phyloP scores from a whole-genome alignment of 371 early-diverging fungal genomes.

The Globomyces sp. region DNA sequence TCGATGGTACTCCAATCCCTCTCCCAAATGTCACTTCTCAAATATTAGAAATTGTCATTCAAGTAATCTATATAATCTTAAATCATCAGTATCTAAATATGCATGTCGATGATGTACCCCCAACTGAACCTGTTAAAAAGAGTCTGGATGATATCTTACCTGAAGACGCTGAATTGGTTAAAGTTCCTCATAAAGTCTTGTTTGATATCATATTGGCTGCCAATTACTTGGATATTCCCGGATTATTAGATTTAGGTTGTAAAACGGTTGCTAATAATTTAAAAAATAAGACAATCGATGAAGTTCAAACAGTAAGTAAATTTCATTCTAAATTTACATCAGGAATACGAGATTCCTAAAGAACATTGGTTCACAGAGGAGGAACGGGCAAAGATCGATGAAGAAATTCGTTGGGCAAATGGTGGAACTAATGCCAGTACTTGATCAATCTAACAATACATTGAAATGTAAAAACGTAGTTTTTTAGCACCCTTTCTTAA shows the following conservation, averaged over 20 bases:
- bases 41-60: constrained; percentile 60
- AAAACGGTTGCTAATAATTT: constrained; percentile 45
- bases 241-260: constrained; percentile 57
- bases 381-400: constrained; percentile 44
- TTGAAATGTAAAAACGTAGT: too few relatives aligned
- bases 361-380: constrained; percentile 93
- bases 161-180: constrained; percentile 50
- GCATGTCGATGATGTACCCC: constrained; percentile 63
- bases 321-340: too few relatives aligned
- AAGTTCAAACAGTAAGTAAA: neutral
- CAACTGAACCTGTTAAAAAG: constrained; percentile 37
- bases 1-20: constrained; percentile 55
- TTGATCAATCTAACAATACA: too few relatives aligned
- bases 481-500: too few relatives aligned
- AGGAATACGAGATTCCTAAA: constrained; percentile 46
- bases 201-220: constrained; percentile 58
- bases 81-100: constrained; percentile 66
- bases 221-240: constrained; percentile 57
- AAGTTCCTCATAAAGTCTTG: constrained; percentile 48
- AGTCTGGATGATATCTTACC: constrained; percentile 47
- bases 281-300: neutral
- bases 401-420: neutral
- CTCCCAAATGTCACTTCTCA: constrained; percentile 76
- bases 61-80: too few relatives aligned
- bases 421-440: too few relatives aligned